Evolutionary conservation across 306 rosid species (phyloP).

Genomic region (Cicer cuneatum): DNA sequence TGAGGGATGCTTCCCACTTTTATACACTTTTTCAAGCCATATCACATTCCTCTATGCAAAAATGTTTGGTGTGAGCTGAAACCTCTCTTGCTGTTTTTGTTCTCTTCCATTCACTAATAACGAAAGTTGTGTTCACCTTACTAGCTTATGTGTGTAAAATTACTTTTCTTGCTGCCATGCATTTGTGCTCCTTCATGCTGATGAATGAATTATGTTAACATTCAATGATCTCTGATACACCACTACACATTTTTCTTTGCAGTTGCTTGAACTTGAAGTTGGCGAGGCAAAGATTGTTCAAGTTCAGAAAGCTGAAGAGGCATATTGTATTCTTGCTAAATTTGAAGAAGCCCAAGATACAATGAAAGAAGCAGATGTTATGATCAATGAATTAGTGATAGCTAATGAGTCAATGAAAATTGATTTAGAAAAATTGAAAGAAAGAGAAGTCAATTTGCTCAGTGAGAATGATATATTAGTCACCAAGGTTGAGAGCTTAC

Average conservation of each 20-base stretch:
- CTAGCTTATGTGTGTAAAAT: constrained; percentile 16
- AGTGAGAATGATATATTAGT: constrained; percentile 57
- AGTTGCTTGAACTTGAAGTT: constrained; percentile 79
- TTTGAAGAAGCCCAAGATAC: constrained; percentile 87
- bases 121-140: constrained; percentile 1
- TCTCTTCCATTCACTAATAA: constrained; percentile 16
- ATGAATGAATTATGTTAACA: constrained; percentile 18
- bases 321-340: constrained; percentile 74
- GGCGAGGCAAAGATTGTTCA: constrained; percentile 72
- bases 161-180: constrained; percentile 38
- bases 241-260: constrained; percentile 37
- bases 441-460: constrained; percentile 48
- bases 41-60: not conserved
- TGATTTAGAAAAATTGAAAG: constrained; percentile 59
- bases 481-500: constrained; percentile 67
- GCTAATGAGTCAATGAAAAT: constrained; percentile 80
- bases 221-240: constrained; percentile 15
- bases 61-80: not conserved
- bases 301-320: constrained; percentile 75
- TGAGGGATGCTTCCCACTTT: not conserved
- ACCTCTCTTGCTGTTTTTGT: constrained; percentile 7
- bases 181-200: constrained; percentile 25
- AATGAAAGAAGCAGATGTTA: constrained; percentile 77
- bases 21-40: not conserved
- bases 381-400: constrained; percentile 74